phyloP scores from a whole-genome alignment of 495 filamentous ascomycete genomes.

The Apodospora peruviana region DNA sequence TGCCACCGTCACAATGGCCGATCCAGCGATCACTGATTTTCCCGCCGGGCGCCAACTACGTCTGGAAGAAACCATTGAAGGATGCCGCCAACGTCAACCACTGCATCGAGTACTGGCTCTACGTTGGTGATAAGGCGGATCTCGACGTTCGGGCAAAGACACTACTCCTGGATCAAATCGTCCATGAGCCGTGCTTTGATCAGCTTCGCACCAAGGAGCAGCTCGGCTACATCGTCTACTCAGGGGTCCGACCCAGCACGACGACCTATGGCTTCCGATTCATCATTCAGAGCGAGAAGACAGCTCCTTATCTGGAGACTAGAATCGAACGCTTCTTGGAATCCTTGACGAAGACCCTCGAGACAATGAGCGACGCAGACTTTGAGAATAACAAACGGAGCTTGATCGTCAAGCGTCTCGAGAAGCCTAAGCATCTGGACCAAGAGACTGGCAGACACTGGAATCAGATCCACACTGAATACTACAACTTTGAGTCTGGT shows the following conservation, averaged over 20 bases:
- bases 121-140: slow-evolving; percentile 68
- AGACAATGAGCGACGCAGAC: slow-evolving; percentile 73
- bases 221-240: slow-evolving; percentile 94
- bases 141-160: slow-evolving; percentile 65
- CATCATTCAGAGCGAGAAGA: slow-evolving; percentile 90
- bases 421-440: slow-evolving; percentile 87
- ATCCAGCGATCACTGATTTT: slow-evolving; percentile 71
- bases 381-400: slow-evolving; percentile 90
- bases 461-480: slow-evolving; percentile 78
- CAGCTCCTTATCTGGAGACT: slow-evolving; percentile 73
- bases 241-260: slow-evolving; percentile 59
- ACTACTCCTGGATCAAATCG: slow-evolving; percentile 82
- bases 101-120: slow-evolving; percentile 88
- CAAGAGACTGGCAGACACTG: slow-evolving; percentile 81
- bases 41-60: slow-evolving; percentile 72
- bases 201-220: slow-evolving; percentile 95
- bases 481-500: slow-evolving; percentile 84
- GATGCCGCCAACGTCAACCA: slow-evolving; percentile 95
- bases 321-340: slow-evolving; percentile 81
- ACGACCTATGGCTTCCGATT: slow-evolving; percentile 82
- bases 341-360: slow-evolving; percentile 56
- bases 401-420: slow-evolving; percentile 78
- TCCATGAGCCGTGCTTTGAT: slow-evolving; percentile 90
- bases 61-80: slow-evolving; percentile 72
- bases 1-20: slow-evolving; percentile 77